Base-by-base conservation (phyloP, 345 rosid genomes). In the Cardiospermum halicacabum region DNA sequence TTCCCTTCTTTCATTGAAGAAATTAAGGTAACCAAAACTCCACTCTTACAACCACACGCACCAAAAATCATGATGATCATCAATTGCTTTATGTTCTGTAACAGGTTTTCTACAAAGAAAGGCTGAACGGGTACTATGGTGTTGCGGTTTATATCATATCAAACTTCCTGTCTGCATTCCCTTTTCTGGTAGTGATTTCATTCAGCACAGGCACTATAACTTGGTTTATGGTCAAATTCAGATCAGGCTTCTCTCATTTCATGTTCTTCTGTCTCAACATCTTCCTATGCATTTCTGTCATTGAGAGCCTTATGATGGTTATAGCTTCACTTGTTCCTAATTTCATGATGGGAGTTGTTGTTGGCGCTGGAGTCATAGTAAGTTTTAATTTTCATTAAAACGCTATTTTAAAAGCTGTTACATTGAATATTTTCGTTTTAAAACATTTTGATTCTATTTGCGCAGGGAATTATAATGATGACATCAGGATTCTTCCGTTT, bases 271-370 rank as follows among this genome's bases (percentile, higher is more conserved):
- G 84, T 50, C 86, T 85, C 69, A 85, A 89, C 73, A 72, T 89
- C 60, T 83, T 83, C 67, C 69, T 77, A 65, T 72, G 81, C 75
- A 80, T 89, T 58, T 73, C 89, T 57, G 93, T 87, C 5, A 80
- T 89, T 53, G 96, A 89, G 81, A 89, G 96, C 71, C 80, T 89
- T 72, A 87, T 89, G 96, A 89, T 89, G 96, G 87, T 89, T 69
- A 66, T 85, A 43, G 96, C 96, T 73, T 78, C 96, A 32, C 56
- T 89, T 62, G 96, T 89, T 71, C 91, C 96, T n/a, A 87, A 89
- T 73, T 89, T 80, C 80, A 57, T 89, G 67, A 89, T 76, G 86
- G 96, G 93, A 71, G 83, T 89, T 3, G 12, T 89, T 3, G 74
- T 82, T 2, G 93, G 96, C 22, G 91, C 96, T 18, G 96, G 96